Conservation (phyloP, 176 grass and related monocot genomes). For the Carex scoparia region DNA sequence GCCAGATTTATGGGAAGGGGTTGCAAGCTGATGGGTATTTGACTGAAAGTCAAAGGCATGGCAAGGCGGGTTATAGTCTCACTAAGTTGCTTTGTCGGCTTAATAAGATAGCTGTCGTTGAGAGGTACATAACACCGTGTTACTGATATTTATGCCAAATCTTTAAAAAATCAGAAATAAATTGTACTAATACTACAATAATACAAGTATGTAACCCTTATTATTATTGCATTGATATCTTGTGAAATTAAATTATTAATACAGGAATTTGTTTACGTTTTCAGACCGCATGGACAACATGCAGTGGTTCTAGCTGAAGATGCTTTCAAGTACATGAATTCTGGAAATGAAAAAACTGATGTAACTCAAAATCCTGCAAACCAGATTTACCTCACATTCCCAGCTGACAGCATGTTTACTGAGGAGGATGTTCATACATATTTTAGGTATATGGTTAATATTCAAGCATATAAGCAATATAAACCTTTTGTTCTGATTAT, state of each 20-base stretch:
- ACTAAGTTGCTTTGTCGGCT: conserved; percentile 34
- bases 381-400: conserved; percentile 58
- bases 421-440: conserved; percentile 27
- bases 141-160: conserved; percentile 2
- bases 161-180: neutral
- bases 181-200: neutral
- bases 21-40: conserved; percentile 30
- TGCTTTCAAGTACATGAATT: conserved; percentile 37
- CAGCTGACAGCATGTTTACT: conserved; percentile 40
- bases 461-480: neutral
- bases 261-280: neutral
- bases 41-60: conserved; percentile 40
- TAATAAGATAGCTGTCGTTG: conserved; percentile 27
- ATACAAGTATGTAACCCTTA: neutral
- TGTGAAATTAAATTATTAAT: neutral
- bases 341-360: conserved; percentile 28
- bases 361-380: neutral
- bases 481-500: neutral
- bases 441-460: conserved; percentile 39
- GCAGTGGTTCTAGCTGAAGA: conserved; percentile 45
- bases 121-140: conserved; percentile 34
- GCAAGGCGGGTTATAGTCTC: conserved; percentile 30
- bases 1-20: conserved; percentile 27
- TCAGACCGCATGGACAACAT: conserved; percentile 36
- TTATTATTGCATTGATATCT: neutral